Conservation (phyloP, 2,329 filamentous ascomycete genomes). For the Ophiocordyceps sinensis region DNA sequence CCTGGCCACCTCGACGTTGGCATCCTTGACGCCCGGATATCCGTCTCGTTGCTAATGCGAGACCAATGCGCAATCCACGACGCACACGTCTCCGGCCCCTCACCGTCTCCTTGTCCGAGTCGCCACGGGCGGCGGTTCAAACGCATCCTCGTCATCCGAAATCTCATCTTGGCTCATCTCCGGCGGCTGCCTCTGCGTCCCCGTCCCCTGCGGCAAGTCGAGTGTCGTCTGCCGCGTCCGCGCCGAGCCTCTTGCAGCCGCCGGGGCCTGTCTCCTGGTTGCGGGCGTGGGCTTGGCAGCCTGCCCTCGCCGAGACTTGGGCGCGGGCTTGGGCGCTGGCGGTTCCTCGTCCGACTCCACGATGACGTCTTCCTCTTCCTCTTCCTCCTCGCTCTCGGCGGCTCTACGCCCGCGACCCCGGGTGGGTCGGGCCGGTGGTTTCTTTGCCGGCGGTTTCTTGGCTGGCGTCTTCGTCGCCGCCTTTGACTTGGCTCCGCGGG, state of each 20-base stretch:
- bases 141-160: slow-evolving; percentile 40
- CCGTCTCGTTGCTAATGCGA: no score
- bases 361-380: slow-evolving; percentile 36
- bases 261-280: slow-evolving; percentile 4
- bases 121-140: slow-evolving; percentile 34
- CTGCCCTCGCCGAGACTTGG: slow-evolving; percentile 11
- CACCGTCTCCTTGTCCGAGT: slow-evolving; percentile 17
- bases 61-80: no score
- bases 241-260: slow-evolving; percentile 5
- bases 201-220: slow-evolving; percentile 22
- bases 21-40: no score
- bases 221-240: slow-evolving; percentile 18
- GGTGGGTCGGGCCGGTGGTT: slow-evolving; percentile 20
- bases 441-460: slow-evolving; percentile 30
- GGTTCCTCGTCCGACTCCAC: slow-evolving; percentile 38
- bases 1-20: no score
- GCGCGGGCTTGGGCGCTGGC: slow-evolving; percentile 22
- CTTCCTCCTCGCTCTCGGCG: slow-evolving; percentile 23
- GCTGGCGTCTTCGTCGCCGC: slow-evolving; percentile 14
- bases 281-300: slow-evolving; percentile 5
- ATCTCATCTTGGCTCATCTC: slow-evolving; percentile 55
- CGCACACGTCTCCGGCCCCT: background rate
- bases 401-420: slow-evolving; percentile 23
- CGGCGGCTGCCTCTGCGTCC: slow-evolving; percentile 30
- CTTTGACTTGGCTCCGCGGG: slow-evolving; percentile 16